Percentiles rank a stretch among this genome's conserved stretches.
Conservation (phyloP, 257 asterid species). For the Ocimum tenuiflorum region DNA sequence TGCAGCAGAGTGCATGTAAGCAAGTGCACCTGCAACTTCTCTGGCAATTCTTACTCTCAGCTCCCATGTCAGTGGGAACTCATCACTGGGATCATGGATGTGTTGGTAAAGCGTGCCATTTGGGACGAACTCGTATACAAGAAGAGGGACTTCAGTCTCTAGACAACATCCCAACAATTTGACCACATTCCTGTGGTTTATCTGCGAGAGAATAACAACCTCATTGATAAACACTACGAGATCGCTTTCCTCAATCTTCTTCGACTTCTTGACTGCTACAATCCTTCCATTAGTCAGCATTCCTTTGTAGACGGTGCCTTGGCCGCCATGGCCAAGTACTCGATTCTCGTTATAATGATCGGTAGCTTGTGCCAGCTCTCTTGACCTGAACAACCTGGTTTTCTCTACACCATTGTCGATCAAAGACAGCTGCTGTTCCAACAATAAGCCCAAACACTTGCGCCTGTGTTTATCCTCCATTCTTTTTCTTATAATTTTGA, state of each 20-base stretch:
- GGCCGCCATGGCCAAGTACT: conserved; percentile 24
- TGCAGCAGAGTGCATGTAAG: conserved; percentile 38
- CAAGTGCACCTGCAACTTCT: conserved; percentile 32
- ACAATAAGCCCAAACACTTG: conserved; percentile 30
- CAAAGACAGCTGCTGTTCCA: conserved; percentile 27
- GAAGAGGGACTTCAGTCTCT: conserved; percentile 31
- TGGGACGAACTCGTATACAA: conserved; percentile 30
- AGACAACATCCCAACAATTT: conserved; percentile 29
- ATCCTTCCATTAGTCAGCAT: conserved; percentile 19
- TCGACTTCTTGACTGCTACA: conserved; percentile 24
- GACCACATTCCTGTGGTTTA: conserved; percentile 29
- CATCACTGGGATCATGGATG: conserved; percentile 31
- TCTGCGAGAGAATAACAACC: conserved; percentile 21
- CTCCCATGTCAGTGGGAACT: conserved; percentile 27
- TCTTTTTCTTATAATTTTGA: no score
- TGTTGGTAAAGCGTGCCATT: conserved; percentile 33
- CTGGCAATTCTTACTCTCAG: conserved; percentile 27
- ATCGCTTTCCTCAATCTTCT: conserved; percentile 3
- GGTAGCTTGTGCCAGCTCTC: conserved; percentile 26
- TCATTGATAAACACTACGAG: conserved; percentile 20
- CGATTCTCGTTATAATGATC: conserved; percentile 25
- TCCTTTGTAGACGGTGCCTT: conserved; percentile 28
- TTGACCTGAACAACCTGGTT: conserved; percentile 12
- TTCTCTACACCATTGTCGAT: conserved; percentile 17
- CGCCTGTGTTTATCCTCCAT: no score